Conservation (phyloP, 2,329 filamentous ascomycete genomes). For the Septoria petroselini region DNA sequence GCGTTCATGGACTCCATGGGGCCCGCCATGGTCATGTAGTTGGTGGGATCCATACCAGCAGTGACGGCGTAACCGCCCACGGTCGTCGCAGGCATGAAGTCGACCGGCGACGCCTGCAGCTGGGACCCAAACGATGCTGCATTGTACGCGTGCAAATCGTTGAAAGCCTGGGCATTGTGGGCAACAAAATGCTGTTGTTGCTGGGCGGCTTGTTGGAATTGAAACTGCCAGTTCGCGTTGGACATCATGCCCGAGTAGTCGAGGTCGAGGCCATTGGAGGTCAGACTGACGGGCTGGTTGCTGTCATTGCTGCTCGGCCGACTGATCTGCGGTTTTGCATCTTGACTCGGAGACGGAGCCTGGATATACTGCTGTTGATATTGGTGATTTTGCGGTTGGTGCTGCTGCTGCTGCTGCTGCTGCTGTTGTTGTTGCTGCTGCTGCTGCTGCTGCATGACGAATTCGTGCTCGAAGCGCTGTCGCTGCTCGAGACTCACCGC, state of each 20-base stretch:
- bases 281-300: slow-evolving; percentile 33
- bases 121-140: slow-evolving; percentile 40
- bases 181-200: slow-evolving; percentile 28
- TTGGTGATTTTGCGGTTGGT: slow-evolving; percentile 27
- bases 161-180: slow-evolving; percentile 37
- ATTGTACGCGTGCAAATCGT: slow-evolving; percentile 38
- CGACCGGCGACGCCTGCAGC: slow-evolving; percentile 47
- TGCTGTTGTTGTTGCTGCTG: slow-evolving; percentile 24
- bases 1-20: slow-evolving; percentile 48
- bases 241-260: slow-evolving; percentile 37
- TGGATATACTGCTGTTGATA: slow-evolving; percentile 30
- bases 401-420: slow-evolving; percentile 25
- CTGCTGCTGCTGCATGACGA: slow-evolving; percentile 30
- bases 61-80: slow-evolving; percentile 41
- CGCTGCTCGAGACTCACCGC: slow-evolving; percentile 25
- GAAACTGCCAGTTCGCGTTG: slow-evolving; percentile 44
- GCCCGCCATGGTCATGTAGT: slow-evolving; percentile 42
- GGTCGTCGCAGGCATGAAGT: slow-evolving; percentile 45
- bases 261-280: slow-evolving; percentile 35
- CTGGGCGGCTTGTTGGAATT: slow-evolving; percentile 36
- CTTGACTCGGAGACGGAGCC: slow-evolving; percentile 24
- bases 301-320: slow-evolving; percentile 35
- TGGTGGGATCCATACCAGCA: slow-evolving; percentile 42
- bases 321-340: slow-evolving; percentile 26
- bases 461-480: slow-evolving; percentile 21